phyloP scores from a whole-genome alignment of 805 yeast genomes.

The Geotrichum ghanense region DNA sequence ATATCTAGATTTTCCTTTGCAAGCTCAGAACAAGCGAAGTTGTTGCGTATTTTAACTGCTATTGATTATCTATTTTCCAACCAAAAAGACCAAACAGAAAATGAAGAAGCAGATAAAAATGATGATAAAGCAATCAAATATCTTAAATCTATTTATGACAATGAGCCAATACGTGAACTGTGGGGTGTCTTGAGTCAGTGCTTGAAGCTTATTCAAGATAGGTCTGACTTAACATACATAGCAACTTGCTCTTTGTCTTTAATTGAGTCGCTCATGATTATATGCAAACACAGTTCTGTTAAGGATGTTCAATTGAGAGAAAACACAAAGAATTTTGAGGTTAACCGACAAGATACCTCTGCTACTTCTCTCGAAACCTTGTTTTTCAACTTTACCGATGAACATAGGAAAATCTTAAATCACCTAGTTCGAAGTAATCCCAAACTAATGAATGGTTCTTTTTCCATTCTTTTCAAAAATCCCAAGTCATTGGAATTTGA shows the following conservation, averaged over 20 bases:
- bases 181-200: slow-evolving; percentile 82
- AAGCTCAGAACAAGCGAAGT: slow-evolving; percentile 77
- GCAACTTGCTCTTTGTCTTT: slow-evolving; percentile 77
- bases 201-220: slow-evolving; percentile 49
- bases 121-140: slow-evolving; percentile 10
- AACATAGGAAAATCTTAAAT: slow-evolving; percentile 77
- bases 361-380: slow-evolving; percentile 66
- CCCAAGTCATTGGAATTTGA: slow-evolving; percentile 90
- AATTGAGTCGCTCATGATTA: slow-evolving; percentile 89
- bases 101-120: slow-evolving; percentile 2
- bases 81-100: slow-evolving; percentile 14
- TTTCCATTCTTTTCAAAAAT: slow-evolving; percentile 75
- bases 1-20: slow-evolving; percentile 64
- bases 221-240: slow-evolving; percentile 43
- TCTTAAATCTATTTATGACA: slow-evolving; percentile 39
- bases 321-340: slow-evolving; percentile 45
- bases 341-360: slow-evolving; percentile 47
- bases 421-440: slow-evolving; percentile 88
- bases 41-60: slow-evolving; percentile 79
- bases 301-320: slow-evolving; percentile 46
- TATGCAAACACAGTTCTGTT: slow-evolving; percentile 76
- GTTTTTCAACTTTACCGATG: slow-evolving; percentile 79
- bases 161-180: slow-evolving; percentile 58
- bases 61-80: slow-evolving; percentile 67
- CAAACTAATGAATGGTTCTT: slow-evolving; percentile 91